These are phyloP conservation scores for Ganoderma sp. DNA, from an alignment of 1,284 basidiomycete species.

Conservation along the genomic window DNA sequence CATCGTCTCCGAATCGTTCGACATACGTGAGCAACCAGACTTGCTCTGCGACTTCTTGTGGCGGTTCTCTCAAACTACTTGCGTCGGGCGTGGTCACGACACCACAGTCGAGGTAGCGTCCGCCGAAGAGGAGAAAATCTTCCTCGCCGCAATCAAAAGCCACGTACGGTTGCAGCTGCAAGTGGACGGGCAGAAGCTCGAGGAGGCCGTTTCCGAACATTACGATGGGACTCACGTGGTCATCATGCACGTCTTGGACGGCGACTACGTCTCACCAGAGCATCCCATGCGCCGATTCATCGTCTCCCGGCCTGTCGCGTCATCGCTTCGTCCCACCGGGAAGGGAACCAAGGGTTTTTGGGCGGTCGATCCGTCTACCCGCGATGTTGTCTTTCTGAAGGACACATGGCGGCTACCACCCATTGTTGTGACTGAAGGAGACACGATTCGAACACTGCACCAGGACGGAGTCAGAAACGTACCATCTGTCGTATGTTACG, in stretches of 20 bases:
- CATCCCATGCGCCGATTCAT: slow-evolving; percentile 10
- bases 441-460: background rate
- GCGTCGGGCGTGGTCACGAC: slow-evolving; percentile 32
- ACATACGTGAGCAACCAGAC: slow-evolving; percentile 30
- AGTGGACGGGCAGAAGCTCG: slow-evolving; percentile 1
- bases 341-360: slow-evolving; percentile 17
- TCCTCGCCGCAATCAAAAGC: slow-evolving; percentile 3
- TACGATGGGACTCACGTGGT: background rate
- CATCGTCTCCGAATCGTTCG: slow-evolving; percentile 38
- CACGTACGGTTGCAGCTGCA: slow-evolving; percentile 10
- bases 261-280: background rate
- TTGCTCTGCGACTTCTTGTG: slow-evolving; percentile 38
- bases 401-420: slow-evolving; percentile 20
- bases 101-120: slow-evolving; percentile 26
- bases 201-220: slow-evolving; percentile 9
- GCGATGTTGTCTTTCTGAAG: slow-evolving; percentile 18
- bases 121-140: slow-evolving; percentile 19
- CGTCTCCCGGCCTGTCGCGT: slow-evolving; percentile 15
- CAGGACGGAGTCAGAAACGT: background rate
- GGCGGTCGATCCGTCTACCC: slow-evolving; percentile 11
- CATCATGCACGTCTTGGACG: background rate
- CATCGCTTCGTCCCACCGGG: background rate
- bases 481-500: background rate
- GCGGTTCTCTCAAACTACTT: slow-evolving; percentile 30
- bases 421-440: background rate